Conservation (phyloP, 495 filamentous ascomycete species). For the Podospora conica region DNA sequence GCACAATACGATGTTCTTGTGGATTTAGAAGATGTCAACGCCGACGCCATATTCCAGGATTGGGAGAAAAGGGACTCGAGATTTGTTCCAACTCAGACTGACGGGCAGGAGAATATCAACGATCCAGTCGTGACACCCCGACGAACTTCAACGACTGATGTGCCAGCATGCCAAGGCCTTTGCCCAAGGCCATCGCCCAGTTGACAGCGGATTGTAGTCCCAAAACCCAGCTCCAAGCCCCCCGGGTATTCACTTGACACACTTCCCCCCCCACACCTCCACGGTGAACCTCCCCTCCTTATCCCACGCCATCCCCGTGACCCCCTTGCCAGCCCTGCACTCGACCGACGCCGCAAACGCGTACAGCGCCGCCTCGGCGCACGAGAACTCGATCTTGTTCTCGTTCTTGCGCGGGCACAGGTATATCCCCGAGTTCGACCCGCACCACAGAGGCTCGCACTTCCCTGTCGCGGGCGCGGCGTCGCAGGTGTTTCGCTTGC, state of each 20-base stretch:
- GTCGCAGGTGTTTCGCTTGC: not conserved
- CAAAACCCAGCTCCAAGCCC: not conserved
- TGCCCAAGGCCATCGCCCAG: too few relatives aligned
- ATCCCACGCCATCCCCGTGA: not conserved
- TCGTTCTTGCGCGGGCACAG: not conserved
- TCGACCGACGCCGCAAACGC: not conserved
- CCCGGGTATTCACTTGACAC: too few relatives aligned
- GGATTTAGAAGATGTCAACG: too few relatives aligned
- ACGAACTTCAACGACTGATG: too few relatives aligned
- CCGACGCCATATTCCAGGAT: too few relatives aligned
- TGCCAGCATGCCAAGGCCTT: not conserved
- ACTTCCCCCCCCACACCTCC: not conserved
- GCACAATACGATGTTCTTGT: too few relatives aligned
- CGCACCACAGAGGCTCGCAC: not conserved
- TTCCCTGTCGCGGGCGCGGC: not conserved
- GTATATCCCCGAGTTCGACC: not conserved
- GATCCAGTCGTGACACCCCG: too few relatives aligned
- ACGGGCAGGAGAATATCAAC: too few relatives aligned
- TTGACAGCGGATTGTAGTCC: not conserved
- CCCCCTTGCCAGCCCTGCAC: not conserved
- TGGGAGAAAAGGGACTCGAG: too few relatives aligned
- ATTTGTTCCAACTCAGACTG: too few relatives aligned
- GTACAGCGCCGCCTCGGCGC: not conserved
- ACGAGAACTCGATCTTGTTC: not conserved
- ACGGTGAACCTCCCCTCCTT: not conserved